These are phyloP conservation scores for Russula dissimulans DNA, from an alignment of 768 basidiomycete species.

Conservation along the genomic window DNA sequence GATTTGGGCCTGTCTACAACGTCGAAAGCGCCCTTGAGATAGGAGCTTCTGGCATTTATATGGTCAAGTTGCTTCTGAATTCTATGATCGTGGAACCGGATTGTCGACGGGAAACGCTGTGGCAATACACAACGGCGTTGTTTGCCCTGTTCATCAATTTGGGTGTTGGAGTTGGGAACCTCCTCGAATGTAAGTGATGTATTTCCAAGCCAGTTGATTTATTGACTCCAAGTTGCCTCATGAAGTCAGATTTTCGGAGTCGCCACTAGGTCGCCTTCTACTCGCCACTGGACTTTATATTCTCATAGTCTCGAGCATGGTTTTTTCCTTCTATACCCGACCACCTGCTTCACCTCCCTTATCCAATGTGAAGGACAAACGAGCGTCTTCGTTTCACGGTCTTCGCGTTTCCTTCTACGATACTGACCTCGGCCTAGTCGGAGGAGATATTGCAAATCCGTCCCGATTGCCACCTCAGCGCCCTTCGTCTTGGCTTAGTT, in stretches of 20 bases:
- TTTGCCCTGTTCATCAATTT: slow-evolving; percentile 43
- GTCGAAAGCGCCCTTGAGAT: slow-evolving; percentile 51
- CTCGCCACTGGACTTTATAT: slow-evolving; percentile 55
- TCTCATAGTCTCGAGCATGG: slow-evolving; percentile 47
- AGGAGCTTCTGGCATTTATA: slow-evolving; percentile 46
- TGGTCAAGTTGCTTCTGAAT: slow-evolving; percentile 56
- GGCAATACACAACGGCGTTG: slow-evolving; percentile 41
- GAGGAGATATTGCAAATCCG: not conserved
- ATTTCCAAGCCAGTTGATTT: not conserved
- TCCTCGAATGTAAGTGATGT: slow-evolving; percentile 45
- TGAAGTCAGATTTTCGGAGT: slow-evolving; percentile 64
- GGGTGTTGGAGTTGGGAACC: slow-evolving; percentile 46
- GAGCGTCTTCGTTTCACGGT: slow-evolving; percentile 23
- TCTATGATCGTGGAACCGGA: slow-evolving; percentile 35
- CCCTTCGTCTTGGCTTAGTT: slow-evolving; percentile 32
- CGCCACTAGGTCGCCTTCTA: slow-evolving; percentile 55
- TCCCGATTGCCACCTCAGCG: not conserved
- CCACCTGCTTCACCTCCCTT: not conserved
- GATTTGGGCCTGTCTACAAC: slow-evolving; percentile 43
- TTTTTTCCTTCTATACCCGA: slow-evolving; percentile 32
- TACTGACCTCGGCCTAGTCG: not conserved
- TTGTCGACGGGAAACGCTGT: slow-evolving; percentile 36
- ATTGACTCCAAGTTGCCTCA: not conserved
- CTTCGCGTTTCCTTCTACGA: slow-evolving; percentile 14
- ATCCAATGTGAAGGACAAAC: not conserved